Evolutionary conservation across 768 basidiomycete species (phyloP).

Genomic region (Lentinus tigrinus): DNA sequence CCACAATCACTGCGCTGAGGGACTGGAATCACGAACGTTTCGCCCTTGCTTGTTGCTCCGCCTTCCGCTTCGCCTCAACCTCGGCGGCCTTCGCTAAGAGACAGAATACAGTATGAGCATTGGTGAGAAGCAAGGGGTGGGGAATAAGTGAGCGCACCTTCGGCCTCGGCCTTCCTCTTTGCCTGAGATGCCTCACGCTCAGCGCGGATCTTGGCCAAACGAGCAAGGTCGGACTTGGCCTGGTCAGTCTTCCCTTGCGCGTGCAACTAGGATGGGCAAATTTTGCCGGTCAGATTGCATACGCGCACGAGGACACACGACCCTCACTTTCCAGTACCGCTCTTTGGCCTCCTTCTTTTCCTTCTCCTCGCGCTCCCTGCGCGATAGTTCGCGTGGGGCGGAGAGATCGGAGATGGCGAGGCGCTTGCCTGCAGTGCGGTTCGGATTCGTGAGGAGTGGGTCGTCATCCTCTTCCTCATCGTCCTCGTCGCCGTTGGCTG

Average conservation of each 20-base stretch:
- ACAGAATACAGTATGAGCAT: not conserved
- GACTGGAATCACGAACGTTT: conserved; percentile 10
- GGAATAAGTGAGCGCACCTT: conserved; percentile 49
- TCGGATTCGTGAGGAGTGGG: conserved; percentile 74
- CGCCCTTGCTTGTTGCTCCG: conserved; percentile 18
- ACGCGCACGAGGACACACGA: not conserved
- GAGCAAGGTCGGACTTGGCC: conserved; percentile 84
- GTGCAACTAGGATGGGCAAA: conserved; percentile 50
- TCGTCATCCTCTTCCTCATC: conserved; percentile 58
- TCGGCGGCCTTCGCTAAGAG: conserved; percentile 62
- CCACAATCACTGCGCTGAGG: no score
- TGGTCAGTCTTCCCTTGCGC: conserved; percentile 84
- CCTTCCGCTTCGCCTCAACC: conserved; percentile 54
- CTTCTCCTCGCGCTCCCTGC: conserved; percentile 85
- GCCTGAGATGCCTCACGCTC: conserved; percentile 88
- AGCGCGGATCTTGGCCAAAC: conserved; percentile 80
- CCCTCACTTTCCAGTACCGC: conserved; percentile 81
- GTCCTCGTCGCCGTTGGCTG: conserved; percentile 26
- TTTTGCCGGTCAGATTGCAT: not conserved
- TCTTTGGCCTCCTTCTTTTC: conserved; percentile 91
- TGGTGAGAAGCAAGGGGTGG: not conserved
- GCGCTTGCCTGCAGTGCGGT: conserved; percentile 65
- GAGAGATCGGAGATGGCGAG: conserved; percentile 75
- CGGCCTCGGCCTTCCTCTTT: conserved; percentile 84
- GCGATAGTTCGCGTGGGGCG: conserved; percentile 56